A percentile compares a stretch with the other conserved stretches of the same genome.
These are phyloP conservation scores for Hansenula sp. DNA, from an alignment of 1,139 yeast genomes.

Conservation along the genomic window DNA sequence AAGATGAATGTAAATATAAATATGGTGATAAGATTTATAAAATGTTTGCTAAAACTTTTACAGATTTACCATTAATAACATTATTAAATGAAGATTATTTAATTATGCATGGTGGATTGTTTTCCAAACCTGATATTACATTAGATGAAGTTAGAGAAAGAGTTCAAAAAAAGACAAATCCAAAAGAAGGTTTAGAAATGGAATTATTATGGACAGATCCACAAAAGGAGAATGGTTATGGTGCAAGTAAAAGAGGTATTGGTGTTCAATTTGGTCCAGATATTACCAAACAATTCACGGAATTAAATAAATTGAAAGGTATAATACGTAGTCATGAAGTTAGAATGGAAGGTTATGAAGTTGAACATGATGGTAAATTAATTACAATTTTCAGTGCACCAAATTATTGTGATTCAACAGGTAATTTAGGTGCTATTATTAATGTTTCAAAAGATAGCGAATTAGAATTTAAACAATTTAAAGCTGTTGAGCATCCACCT, in stretches of 20 bases:
- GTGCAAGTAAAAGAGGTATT: constrained; percentile 90
- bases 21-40: constrained; percentile 81
- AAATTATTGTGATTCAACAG: constrained; percentile 90
- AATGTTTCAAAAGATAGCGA: constrained; percentile 11
- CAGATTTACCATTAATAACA: constrained; percentile 82
- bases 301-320: constrained; percentile 66
- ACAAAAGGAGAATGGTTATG: constrained; percentile 69
- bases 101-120: constrained; percentile 94
- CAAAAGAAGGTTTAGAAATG: constrained; percentile 90
- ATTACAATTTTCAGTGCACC: constrained; percentile 97
- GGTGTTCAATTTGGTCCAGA: constrained; percentile 98
- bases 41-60: constrained; percentile 84
- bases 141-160: constrained; percentile 54
- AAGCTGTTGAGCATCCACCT: constrained; percentile 87
- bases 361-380: constrained; percentile 81
- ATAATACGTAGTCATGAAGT: constrained; percentile 95
- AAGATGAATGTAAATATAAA: constrained; percentile 92
- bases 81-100: constrained; percentile 73
- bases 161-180: constrained; percentile 52
- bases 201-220: constrained; percentile 98
- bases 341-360: constrained; percentile 84
- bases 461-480: constrained; percentile 35
- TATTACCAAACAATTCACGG: constrained; percentile 76
- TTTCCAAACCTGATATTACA: constrained; percentile 70
- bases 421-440: constrained; percentile 80